Base-by-base conservation (phyloP, 768 basidiomycete genomes). In the Favolaschia claudopus region DNA sequence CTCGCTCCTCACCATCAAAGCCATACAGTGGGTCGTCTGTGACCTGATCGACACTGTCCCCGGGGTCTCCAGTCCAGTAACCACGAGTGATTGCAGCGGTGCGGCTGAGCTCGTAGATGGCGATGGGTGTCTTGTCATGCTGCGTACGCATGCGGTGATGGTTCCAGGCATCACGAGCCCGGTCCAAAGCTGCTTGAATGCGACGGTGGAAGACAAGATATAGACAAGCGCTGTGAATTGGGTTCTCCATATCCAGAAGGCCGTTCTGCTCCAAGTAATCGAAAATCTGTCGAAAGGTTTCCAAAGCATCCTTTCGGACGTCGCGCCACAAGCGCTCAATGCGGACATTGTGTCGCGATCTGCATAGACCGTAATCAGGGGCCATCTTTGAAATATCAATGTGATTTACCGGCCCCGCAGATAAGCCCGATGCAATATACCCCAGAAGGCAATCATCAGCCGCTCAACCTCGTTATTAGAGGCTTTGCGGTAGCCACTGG, bases 221-320 rank as follows among this genome's bases (percentile, higher is more conserved):
- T 1, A 72, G 55, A 19, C 55, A 61, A 9, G 68, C 46, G 12
- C 64, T 55, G 38, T 74, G 69, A 5, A 54, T 20, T 7, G 31
- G 29, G 24, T 54, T 54, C 8, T 43, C 31, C 62, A 70, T 65
- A 42, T 73, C 67, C 15, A 74, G 63, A 10, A 73, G 64, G 5
- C 56, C 63, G 15, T 64, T 64, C 6, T 67, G 52, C 45, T 72
- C 69, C 4, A 75, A 61, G 59, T 72, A 62, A 7, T 65, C 31
- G 34, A 75, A 75, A 7, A 71, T 62, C 25, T 67, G 63, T 10
- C 63, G 67, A 33, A 72, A 75, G 37, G 64, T 58, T 53, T 74
- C 70, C 4, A 75, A 58, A 6, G 68, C 50, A 48, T 74, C 72
- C 36, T 67, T 69, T 4, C 67, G 55, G 5, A 74, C 67, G 20